Conservation (phyloP, 2,329 filamentous ascomycete species). For the Cercospora canescens region DNA sequence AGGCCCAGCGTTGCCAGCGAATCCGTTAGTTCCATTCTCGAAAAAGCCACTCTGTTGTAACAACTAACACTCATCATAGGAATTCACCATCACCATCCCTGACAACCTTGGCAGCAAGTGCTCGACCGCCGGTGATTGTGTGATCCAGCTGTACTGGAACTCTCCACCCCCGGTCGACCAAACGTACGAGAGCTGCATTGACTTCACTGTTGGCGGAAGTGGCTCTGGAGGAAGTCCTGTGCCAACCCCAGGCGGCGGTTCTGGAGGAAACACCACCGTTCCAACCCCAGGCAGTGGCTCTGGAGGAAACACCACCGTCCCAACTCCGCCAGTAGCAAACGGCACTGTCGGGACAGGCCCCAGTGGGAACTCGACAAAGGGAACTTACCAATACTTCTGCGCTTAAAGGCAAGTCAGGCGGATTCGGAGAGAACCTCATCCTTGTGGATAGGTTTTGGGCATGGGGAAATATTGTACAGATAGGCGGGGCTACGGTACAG, state of each 20-base stretch:
- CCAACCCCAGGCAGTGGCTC: not conserved
- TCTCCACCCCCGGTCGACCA: conserved; percentile 52
- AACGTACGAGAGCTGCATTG: conserved; percentile 64
- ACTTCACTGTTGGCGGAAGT: conserved; percentile 49
- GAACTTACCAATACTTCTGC: not conserved
- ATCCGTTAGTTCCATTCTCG: conserved; percentile 4
- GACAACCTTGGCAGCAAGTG: conserved; percentile 49
- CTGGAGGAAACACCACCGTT: not conserved
- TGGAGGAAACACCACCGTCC: not conserved
- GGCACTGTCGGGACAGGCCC: not conserved
- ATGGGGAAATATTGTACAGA: not conserved
- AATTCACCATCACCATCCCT: conserved; percentile 58
- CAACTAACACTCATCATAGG: conserved; percentile 26
- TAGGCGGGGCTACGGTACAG: not conserved
- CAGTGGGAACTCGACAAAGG: not conserved
- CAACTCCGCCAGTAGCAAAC: not conserved
- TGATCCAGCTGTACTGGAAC: conserved; percentile 65
- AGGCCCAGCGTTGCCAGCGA: conserved; percentile 46
- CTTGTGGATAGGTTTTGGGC: not conserved
- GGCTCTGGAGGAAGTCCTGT: not conserved
- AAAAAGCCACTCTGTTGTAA: no score
- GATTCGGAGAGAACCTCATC: not conserved
- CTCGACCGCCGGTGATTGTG: conserved; percentile 51
- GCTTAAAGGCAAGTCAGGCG: not conserved
- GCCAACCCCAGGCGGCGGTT: not conserved